phyloP scores from a whole-genome alignment of 148 eudicot genomes.

The Vaccinium vitisidaea region DNA sequence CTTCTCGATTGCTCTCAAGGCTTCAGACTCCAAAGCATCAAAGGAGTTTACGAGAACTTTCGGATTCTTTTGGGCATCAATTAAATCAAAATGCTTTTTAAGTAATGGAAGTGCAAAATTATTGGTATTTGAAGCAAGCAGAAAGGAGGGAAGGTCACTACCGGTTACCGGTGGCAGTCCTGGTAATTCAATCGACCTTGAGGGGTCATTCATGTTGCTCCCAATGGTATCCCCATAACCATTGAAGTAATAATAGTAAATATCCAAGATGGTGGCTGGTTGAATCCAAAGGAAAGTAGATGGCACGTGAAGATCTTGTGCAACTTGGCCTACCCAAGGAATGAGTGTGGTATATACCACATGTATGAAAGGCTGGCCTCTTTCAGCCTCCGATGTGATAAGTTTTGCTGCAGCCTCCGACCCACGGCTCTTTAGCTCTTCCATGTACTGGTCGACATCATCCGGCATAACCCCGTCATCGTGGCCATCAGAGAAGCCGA shows the following conservation, averaged over 20 bases:
- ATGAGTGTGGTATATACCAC: conserved; percentile 36
- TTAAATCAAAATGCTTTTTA: conserved; percentile 32
- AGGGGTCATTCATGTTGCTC: not conserved
- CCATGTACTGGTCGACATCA: not conserved
- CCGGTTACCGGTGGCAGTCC: conserved; percentile 30
- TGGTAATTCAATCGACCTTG: conserved; percentile 25
- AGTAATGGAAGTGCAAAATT: conserved; percentile 11
- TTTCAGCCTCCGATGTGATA: conserved; percentile 6
- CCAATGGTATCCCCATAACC: conserved; percentile 9
- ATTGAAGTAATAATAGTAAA: conserved; percentile 34
- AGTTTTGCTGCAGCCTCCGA: conserved; percentile 21
- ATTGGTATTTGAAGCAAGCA: conserved; percentile 22
- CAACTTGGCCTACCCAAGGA: conserved; percentile 48
- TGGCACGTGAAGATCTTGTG: conserved; percentile 35
- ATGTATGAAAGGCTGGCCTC: conserved; percentile 27
- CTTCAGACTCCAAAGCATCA: conserved; percentile 32
- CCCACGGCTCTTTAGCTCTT: conserved; percentile 15
- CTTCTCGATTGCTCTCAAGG: conserved; percentile 19
- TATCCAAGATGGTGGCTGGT: conserved; percentile 33
- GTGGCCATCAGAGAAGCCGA: conserved; percentile 37
- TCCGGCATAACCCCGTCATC: conserved; percentile 27
- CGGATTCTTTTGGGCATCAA: conserved; percentile 30
- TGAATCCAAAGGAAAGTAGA: conserved; percentile 37
- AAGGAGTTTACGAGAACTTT: conserved; percentile 42
- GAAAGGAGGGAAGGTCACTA: conserved; percentile 32